These are phyloP conservation scores for Tolypocladium guangdongense DNA, from an alignment of 2,329 filamentous ascomycete genomes.

Conservation along the genomic window DNA sequence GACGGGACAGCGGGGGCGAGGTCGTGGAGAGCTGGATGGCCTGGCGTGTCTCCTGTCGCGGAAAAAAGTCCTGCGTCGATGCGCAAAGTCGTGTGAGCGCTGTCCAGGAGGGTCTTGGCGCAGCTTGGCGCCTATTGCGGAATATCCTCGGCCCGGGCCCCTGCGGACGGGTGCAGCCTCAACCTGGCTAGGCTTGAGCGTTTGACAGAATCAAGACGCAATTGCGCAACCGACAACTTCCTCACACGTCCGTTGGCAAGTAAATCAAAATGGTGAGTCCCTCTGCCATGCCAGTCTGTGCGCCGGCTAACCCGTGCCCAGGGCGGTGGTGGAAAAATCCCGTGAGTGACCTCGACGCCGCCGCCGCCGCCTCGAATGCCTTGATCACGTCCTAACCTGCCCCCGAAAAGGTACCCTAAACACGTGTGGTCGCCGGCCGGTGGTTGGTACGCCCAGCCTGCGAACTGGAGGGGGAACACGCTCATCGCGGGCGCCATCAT, in stretches of 20 bases:
- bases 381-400: neutral
- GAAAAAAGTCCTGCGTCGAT: slow-evolving; percentile 5
- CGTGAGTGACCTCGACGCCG: slow-evolving; percentile 27
- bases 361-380: slow-evolving; percentile 4
- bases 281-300: neutral
- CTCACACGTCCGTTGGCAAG: slow-evolving; percentile 22
- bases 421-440: slow-evolving; percentile 98
- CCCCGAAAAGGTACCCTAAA: slow-evolving; percentile 62
- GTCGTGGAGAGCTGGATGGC: neutral
- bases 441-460: slow-evolving; percentile 93
- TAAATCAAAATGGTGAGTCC: slow-evolving; percentile 45
- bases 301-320: slow-evolving; percentile 31
- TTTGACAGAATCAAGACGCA: slow-evolving; percentile 10
- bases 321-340: slow-evolving; percentile 65
- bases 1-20: neutral
- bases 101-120: neutral
- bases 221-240: slow-evolving; percentile 15
- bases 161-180: neutral
- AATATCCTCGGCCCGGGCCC: slow-evolving; percentile 7
- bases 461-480: slow-evolving; percentile 94
- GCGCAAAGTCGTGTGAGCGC: slow-evolving; percentile 7
- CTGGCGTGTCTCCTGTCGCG: neutral
- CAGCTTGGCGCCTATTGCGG: slow-evolving; percentile 1
- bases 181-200: neutral
- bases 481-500: slow-evolving; percentile 60